phyloP scores from a whole-genome alignment of 495 filamentous ascomycete species.

The Tuber brumale region DNA sequence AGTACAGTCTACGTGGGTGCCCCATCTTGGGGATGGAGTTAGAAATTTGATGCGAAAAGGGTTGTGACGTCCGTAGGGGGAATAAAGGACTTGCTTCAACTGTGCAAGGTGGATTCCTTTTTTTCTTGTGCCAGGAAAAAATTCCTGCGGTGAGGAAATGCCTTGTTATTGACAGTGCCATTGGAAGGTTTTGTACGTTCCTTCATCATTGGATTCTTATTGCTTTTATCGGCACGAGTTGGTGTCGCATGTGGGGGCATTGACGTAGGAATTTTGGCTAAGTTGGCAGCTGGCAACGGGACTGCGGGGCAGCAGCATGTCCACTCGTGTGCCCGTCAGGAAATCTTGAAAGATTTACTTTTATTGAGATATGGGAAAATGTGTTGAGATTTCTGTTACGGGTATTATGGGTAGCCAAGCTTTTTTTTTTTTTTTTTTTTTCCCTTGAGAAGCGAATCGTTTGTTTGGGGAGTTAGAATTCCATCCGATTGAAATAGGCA shows the following conservation, averaged over 20 bases:
- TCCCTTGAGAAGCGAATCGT: not conserved
- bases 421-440: not conserved
- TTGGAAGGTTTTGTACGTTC: not conserved
- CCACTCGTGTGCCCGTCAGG: not conserved
- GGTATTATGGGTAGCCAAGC: not conserved
- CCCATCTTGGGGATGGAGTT: conserved; percentile 1
- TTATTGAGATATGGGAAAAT: not conserved
- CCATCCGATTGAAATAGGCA: not conserved
- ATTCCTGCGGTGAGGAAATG: not conserved
- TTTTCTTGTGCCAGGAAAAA: not conserved
- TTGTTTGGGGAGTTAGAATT: not conserved
- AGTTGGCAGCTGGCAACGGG: not conserved
- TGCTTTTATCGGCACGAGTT: not conserved
- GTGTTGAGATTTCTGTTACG: not conserved
- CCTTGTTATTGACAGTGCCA: not conserved
- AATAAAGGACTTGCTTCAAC: not conserved
- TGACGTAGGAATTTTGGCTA: conserved; percentile 1
- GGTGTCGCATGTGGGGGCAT: conserved; percentile 3
- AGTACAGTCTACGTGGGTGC: not conserved
- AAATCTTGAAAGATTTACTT: not conserved
- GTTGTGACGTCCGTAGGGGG: not conserved
- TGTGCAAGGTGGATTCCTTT: not conserved
- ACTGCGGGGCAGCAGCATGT: not conserved
- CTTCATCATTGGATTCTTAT: not conserved
- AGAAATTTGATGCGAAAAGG: not conserved